Conservation (phyloP, 108 stramenopile genomes). For the Skeletonema grethae region DNA sequence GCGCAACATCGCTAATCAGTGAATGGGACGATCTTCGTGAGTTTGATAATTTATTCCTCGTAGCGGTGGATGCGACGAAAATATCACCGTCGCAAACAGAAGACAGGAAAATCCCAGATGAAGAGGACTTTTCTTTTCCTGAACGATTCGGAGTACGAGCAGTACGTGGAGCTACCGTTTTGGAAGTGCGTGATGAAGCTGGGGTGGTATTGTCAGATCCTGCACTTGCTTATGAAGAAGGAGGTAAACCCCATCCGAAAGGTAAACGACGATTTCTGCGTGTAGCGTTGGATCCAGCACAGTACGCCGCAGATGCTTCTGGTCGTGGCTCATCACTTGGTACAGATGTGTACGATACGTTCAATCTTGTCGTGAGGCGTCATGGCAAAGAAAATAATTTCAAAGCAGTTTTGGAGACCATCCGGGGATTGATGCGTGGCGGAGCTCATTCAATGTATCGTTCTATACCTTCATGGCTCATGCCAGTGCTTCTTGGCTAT, state of each 20-base stretch:
- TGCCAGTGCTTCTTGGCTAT: conserved; percentile 88
- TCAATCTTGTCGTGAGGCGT: conserved; percentile 91
- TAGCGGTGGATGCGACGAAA: conserved; percentile 76
- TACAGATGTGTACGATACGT: conserved; percentile 63
- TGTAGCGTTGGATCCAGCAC: conserved; percentile 87
- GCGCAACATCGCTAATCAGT: conserved; percentile 68
- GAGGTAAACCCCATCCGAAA: conserved; percentile 20
- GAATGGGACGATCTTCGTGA: conserved; percentile 96
- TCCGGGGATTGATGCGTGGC: conserved; percentile 76
- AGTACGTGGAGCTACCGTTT: conserved; percentile 86
- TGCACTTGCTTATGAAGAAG: conserved; percentile 33
- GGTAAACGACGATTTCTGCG: conserved; percentile 71
- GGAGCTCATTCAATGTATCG: conserved; percentile 78
- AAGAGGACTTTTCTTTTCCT: conserved; percentile 86
- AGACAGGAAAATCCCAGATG: conserved; percentile 70
- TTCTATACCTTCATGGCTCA: conserved; percentile 92
- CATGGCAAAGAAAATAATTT: conserved; percentile 95
- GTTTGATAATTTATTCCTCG: conserved; percentile 91
- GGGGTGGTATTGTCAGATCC: conserved; percentile 88
- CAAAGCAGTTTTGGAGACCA: conserved; percentile 92
- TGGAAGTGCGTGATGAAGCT: conserved; percentile 85
- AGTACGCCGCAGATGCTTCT: conserved; percentile 71
- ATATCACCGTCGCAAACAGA: conserved; percentile 63
- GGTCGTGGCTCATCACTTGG: conserved; percentile 58
- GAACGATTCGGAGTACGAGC: conserved; percentile 65